phyloP scores from a whole-genome alignment of 1,284 basidiomycete species.

The Malassezia globosa region DNA sequence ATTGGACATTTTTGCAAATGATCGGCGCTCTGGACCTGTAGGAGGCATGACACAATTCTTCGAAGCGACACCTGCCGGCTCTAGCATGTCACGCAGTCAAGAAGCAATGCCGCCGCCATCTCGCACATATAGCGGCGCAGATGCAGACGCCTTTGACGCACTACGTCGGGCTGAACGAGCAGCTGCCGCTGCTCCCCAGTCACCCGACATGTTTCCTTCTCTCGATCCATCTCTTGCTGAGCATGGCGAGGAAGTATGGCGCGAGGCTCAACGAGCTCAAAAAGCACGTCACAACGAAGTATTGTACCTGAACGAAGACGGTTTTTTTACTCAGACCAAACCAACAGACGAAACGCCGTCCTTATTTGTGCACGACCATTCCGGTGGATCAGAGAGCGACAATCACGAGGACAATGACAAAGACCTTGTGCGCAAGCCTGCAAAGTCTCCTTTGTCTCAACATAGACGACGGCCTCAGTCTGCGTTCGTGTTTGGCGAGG shows the following conservation, averaged over 20 bases:
- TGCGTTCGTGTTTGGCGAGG: constrained; percentile 40
- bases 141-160: constrained; percentile 39
- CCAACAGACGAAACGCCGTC: constrained; percentile 14
- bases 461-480: neutral
- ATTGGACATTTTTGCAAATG: constrained; percentile 33
- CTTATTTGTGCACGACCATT: too few relatives aligned
- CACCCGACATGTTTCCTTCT: constrained; percentile 26
- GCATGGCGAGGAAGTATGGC: constrained; percentile 18
- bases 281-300: constrained; percentile 7
- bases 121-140: constrained; percentile 8
- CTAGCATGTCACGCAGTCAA: neutral
- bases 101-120: constrained; percentile 33
- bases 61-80: constrained; percentile 18
- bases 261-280: constrained; percentile 6
- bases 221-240: constrained; percentile 30
- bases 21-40: constrained; percentile 20
- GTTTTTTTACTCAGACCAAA: constrained; percentile 43
- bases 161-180: constrained; percentile 30
- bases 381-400: neutral
- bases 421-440: neutral
- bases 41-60: constrained; percentile 31
- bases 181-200: constrained; percentile 22
- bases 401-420: neutral
- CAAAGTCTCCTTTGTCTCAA: neutral
- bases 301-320: constrained; percentile 39